These are phyloP conservation scores for Hypoxylon sp. DNA, from an alignment of 2,329 filamentous ascomycete genomes.

Conservation along the genomic window DNA sequence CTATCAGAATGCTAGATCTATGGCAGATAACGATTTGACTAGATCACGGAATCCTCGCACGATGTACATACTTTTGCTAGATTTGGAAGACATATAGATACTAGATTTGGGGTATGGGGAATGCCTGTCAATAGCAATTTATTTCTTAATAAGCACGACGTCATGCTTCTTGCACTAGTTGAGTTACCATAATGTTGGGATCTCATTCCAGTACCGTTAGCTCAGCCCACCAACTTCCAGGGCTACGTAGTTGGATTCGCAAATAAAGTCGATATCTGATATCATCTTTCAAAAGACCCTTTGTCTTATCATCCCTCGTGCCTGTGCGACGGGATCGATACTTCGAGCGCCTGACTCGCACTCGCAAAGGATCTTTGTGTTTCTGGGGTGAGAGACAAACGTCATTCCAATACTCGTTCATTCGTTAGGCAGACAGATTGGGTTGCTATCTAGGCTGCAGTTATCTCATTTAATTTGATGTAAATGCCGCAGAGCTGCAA, in stretches of 20 bases:
- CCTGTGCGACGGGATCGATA: constrained; percentile 23
- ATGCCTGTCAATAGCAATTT: constrained; percentile 36
- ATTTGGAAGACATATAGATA: neutral
- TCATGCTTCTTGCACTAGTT: constrained; percentile 22
- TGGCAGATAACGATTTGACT: constrained; percentile 13
- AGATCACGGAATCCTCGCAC: constrained; percentile 12
- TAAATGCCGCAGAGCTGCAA: constrained; percentile 41
- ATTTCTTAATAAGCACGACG: constrained; percentile 38
- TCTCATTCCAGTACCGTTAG: constrained; percentile 22
- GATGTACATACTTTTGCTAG: constrained; percentile 14
- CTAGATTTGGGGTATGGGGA: constrained; percentile 40
- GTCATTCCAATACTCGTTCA: constrained; percentile 19
- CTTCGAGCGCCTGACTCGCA: neutral
- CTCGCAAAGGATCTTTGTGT: neutral
- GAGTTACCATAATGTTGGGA: constrained; percentile 39
- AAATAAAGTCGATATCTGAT: constrained; percentile 25
- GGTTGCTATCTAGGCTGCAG: constrained; percentile 24
- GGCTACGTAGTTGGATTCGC: constrained; percentile 7
- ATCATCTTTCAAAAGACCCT: constrained; percentile 13
- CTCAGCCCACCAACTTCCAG: constrained; percentile 20
- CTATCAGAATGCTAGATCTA: neutral
- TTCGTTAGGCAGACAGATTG: constrained; percentile 22
- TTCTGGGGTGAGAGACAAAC: constrained; percentile 20
- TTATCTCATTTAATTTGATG: constrained; percentile 27
- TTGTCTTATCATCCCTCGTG: constrained; percentile 13